A percentile compares a stretch with the other conserved stretches of the same genome.
phyloP scores from a whole-genome alignment of 441 rosid genomes.

The Gossypium armourianum region DNA sequence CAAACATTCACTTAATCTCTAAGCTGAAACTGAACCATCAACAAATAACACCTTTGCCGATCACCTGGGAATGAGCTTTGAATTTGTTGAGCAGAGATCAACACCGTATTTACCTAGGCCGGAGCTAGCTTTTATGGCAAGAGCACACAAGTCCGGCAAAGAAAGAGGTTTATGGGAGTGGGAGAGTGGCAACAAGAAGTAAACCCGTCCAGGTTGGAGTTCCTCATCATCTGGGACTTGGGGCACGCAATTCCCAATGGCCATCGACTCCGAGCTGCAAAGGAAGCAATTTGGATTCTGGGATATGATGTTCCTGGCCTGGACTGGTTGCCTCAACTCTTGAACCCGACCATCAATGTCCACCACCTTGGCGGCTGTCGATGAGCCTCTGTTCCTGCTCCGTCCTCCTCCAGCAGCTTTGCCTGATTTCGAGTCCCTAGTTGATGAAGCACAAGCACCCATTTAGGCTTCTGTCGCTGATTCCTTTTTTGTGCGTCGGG shows the following conservation, averaged over 20 bases:
- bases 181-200: constrained; percentile 26
- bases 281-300: constrained; percentile 26
- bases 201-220: constrained; percentile 30
- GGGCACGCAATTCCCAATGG: constrained; percentile 15
- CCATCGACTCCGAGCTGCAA: constrained; percentile 32
- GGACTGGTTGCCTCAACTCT: constrained; percentile 25
- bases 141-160: constrained; percentile 24
- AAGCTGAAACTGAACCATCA: background rate
- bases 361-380: constrained; percentile 17
- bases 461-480: background rate
- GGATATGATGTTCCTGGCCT: constrained; percentile 18
- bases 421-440: background rate
- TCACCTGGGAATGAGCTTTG: constrained; percentile 12
- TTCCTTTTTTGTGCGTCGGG: background rate
- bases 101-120: background rate
- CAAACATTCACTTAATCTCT: background rate
- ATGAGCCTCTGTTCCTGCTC: background rate
- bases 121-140: constrained; percentile 32
- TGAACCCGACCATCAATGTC: constrained; percentile 23
- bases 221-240: constrained; percentile 22
- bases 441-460: constrained; percentile 21
- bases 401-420: background rate
- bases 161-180: constrained; percentile 17
- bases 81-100: background rate
- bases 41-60: background rate